A percentile compares a stretch with the other conserved stretches of the same genome.
These are phyloP conservation scores for Aspergillus floridensis DNA, from an alignment of 2,329 filamentous ascomycete genomes.

Conservation along the genomic window DNA sequence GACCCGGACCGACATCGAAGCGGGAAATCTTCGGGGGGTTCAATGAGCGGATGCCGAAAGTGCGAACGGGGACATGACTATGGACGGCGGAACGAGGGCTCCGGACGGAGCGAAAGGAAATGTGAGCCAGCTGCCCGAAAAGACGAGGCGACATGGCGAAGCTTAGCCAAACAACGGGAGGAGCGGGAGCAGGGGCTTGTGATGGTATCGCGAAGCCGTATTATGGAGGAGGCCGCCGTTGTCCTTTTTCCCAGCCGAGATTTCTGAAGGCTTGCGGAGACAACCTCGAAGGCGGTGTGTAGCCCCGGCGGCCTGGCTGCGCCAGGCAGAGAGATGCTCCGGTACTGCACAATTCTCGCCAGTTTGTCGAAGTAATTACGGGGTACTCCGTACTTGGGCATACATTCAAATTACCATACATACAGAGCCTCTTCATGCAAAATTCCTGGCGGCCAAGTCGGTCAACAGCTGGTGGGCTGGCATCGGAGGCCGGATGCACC, in stretches of 20 bases:
- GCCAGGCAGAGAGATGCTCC: background rate
- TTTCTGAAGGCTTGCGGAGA: slow-evolving; percentile 11
- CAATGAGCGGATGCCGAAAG: slow-evolving; percentile 58
- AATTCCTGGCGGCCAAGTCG: too few relatives aligned
- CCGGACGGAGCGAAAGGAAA: slow-evolving; percentile 25
- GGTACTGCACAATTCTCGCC: background rate
- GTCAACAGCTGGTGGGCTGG: background rate
- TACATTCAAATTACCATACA: background rate
- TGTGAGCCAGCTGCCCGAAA: slow-evolving; percentile 30
- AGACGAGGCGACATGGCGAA: slow-evolving; percentile 38
- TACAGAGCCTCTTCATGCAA: background rate
- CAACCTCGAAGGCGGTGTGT: slow-evolving; percentile 11
- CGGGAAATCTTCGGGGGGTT: slow-evolving; percentile 51
- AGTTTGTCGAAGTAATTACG: background rate
- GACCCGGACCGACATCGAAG: slow-evolving; percentile 53
- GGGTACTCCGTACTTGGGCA: too few relatives aligned
- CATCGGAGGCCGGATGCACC: slow-evolving; percentile 2
- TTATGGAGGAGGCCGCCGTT: background rate
- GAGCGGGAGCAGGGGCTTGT: background rate
- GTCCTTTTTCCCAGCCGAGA: slow-evolving; percentile 9
- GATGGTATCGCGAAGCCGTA: background rate
- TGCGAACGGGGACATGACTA: slow-evolving; percentile 30
- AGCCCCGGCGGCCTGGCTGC: background rate
- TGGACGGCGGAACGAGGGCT: slow-evolving; percentile 23
- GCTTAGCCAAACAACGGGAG: background rate